A percentile compares a stretch with the other conserved stretches of the same genome.
phyloP scores from a whole-genome alignment of 345 rosid genomes.

The Theobroma cacao region DNA sequence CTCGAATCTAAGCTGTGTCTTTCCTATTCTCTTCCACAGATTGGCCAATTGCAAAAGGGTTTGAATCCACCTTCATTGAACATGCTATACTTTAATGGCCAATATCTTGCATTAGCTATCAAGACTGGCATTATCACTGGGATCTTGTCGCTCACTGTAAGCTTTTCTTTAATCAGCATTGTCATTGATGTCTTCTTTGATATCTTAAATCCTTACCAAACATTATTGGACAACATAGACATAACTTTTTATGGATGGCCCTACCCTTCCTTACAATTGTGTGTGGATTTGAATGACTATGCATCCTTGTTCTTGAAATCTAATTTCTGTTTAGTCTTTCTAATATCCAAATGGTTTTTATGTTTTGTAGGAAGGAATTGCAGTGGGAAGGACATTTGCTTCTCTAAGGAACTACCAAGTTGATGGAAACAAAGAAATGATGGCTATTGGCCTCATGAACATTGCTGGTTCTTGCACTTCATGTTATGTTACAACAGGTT shows the following conservation, averaged over 20 bases:
- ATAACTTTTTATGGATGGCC: neutral
- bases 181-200: neutral
- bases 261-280: no score
- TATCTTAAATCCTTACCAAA: neutral
- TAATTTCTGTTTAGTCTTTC: neutral
- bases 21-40: constrained; percentile 37
- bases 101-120: constrained; percentile 61
- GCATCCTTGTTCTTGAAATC: neutral
- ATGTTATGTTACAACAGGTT: constrained; percentile 90
- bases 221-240: neutral
- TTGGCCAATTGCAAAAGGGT: constrained; percentile 89
- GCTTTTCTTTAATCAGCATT: constrained; percentile 16
- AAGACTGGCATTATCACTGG: constrained; percentile 92
- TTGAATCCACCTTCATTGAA: constrained; percentile 90
- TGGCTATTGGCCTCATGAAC: constrained; percentile 97
- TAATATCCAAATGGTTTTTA: neutral
- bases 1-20: constrained; percentile 1
- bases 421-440: constrained; percentile 98
- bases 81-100: constrained; percentile 62
- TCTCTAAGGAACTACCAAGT: constrained; percentile 79
- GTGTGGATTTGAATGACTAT: neutral
- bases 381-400: constrained; percentile 98
- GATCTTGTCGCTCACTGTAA: constrained; percentile 84
- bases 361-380: constrained; percentile 84
- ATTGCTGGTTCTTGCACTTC: constrained; percentile 92